These are phyloP conservation scores for Penicillium desertorum DNA, from an alignment of 495 filamentous ascomycete species.

Conservation along the genomic window DNA sequence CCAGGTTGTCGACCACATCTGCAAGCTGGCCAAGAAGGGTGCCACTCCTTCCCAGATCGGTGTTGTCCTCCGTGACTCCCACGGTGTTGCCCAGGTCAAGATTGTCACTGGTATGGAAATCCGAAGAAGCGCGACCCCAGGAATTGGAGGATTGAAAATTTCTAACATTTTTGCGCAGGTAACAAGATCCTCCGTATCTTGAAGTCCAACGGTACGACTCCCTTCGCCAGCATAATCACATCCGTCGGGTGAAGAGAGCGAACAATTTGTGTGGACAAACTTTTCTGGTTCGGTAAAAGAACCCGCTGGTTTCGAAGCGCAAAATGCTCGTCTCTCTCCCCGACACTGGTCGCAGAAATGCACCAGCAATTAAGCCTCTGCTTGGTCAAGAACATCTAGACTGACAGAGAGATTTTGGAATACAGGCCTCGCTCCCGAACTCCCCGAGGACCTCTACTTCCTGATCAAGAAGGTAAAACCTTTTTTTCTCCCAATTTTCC, in stretches of 20 bases:
- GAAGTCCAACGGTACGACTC: slow-evolving; percentile 82
- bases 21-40: slow-evolving; percentile 97
- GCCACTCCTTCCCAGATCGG: slow-evolving; percentile 97
- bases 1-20: slow-evolving; percentile 96
- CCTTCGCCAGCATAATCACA: slow-evolving; percentile 22
- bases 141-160: slow-evolving; percentile 6
- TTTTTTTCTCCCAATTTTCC: not conserved
- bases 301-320: slow-evolving; percentile 13
- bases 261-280: slow-evolving; percentile 18
- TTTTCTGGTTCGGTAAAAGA: slow-evolving; percentile 9
- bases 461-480: slow-evolving; percentile 94
- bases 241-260: slow-evolving; percentile 31
- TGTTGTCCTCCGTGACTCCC: slow-evolving; percentile 94
- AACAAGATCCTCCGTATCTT: slow-evolving; percentile 99
- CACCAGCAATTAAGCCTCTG: slow-evolving; percentile 70
- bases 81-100: slow-evolving; percentile 96
- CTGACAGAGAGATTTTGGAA: slow-evolving; percentile 86
- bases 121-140: not conserved
- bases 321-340: slow-evolving; percentile 17
- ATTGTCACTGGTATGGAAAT: slow-evolving; percentile 81
- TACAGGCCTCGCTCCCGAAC: slow-evolving; percentile 93
- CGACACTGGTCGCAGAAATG: slow-evolving; percentile 31
- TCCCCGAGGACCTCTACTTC: slow-evolving; percentile 97
- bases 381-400: slow-evolving; percentile 70
- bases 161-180: slow-evolving; percentile 54